Evolutionary conservation across 139 green algal species (phyloP).

Genomic region (Yamagishiella unicocca): DNA sequence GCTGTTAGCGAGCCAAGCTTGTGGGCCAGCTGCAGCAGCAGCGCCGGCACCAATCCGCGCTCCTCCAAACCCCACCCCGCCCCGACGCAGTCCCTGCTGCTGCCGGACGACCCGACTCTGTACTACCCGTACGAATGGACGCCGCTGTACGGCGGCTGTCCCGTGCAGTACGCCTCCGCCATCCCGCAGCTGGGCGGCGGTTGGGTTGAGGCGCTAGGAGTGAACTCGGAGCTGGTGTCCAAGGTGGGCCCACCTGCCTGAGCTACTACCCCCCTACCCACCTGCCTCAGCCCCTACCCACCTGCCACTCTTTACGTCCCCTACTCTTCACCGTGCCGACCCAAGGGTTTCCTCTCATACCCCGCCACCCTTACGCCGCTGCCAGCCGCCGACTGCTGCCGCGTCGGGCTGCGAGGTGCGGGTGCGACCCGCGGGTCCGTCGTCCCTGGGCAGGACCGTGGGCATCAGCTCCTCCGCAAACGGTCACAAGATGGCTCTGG

Average conservation of each 20-base stretch:
- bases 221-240: neutral
- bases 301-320: too few species aligned
- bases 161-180: neutral
- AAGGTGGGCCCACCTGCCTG: too few species aligned
- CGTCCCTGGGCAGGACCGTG: neutral
- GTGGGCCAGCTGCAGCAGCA: too few species aligned
- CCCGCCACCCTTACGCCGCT: neutral
- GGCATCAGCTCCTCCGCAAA: neutral
- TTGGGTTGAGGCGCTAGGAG: neutral
- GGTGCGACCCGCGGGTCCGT: neutral
- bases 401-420: slow-evolving; percentile 12
- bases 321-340: too few species aligned
- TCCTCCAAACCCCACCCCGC: neutral
- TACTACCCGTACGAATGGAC: slow-evolving; percentile 32
- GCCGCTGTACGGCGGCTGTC: slow-evolving; percentile 30
- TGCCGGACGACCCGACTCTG: neutral
- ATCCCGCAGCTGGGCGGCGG: slow-evolving; percentile 1
- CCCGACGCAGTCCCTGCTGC: neutral
- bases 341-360: neutral
- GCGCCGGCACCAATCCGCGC: too few species aligned
- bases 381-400: neutral
- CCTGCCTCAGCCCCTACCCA: too few species aligned
- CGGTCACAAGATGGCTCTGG: too few species aligned
- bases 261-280: too few species aligned
- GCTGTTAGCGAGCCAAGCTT: too few species aligned